A percentile compares a stretch with the other conserved stretches of the same genome.
Evolutionary conservation across 768 basidiomycete genomes (phyloP).

Genomic region (Sarcodon aspratus): DNA sequence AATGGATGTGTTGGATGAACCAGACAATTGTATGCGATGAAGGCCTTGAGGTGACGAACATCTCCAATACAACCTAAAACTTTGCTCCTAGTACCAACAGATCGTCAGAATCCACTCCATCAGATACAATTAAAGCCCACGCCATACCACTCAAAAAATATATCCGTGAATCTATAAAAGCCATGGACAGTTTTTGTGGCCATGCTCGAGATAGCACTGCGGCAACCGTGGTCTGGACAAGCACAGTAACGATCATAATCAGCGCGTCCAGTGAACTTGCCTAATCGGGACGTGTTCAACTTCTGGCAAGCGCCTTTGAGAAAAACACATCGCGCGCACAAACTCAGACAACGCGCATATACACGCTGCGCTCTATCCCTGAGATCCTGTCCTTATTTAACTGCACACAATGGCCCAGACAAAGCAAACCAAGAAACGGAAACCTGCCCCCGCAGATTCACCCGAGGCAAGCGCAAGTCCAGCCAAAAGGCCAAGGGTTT

Average conservation of each 20-base stretch:
- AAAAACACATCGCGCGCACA: too few species aligned
- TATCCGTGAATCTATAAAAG: constrained; percentile 78
- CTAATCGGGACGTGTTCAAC: too few species aligned
- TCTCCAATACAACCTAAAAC: constrained; percentile 49
- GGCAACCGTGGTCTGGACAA: too few species aligned
- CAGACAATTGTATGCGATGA: constrained; percentile 58
- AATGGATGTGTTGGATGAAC: constrained; percentile 67
- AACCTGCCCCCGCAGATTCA: constrained; percentile 17
- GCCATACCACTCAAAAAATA: constrained; percentile 68
- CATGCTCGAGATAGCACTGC: not conserved
- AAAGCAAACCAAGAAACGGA: constrained; percentile 39
- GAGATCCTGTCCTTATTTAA: not conserved
- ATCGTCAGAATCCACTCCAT: not conserved
- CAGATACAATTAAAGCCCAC: not conserved
- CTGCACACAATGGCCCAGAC: constrained; percentile 49
- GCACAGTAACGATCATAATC: constrained; percentile 1
- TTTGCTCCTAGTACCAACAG: constrained; percentile 33
- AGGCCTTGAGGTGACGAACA: constrained; percentile 51
- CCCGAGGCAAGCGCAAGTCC: constrained; percentile 23
- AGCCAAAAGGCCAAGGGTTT: constrained; percentile 37
- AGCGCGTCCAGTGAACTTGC: not conserved
- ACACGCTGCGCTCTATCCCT: too few species aligned
- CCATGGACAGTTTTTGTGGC: constrained; percentile 23
- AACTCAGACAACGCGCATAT: too few species aligned
- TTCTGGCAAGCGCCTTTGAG: too few species aligned